These are phyloP conservation scores for Neofusicoccum kwambonambiense DNA, from an alignment of 2,329 filamentous ascomycete genomes.

Conservation along the genomic window DNA sequence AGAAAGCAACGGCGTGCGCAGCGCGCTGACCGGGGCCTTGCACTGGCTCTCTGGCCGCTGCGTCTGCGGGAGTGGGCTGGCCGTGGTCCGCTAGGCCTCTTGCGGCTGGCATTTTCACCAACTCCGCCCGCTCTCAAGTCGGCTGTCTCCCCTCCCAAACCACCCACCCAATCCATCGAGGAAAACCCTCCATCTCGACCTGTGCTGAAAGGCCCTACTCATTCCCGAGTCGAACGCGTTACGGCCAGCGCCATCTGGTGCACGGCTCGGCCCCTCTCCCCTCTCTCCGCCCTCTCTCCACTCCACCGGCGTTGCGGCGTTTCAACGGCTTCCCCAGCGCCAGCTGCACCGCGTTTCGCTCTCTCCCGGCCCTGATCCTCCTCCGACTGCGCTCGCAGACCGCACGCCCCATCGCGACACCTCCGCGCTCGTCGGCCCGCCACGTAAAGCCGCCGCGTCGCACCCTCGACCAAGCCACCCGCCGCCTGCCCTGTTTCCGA, in stretches of 20 bases:
- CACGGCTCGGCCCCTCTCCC: slow-evolving; percentile 35
- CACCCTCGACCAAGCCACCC: background rate
- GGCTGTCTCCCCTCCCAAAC: slow-evolving; percentile 23
- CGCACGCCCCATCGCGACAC: background rate
- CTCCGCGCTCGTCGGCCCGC: background rate
- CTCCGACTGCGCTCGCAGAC: background rate
- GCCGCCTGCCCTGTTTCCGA: background rate
- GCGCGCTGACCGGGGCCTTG: background rate
- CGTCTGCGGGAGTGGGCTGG: background rate
- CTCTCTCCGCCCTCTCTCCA: slow-evolving; percentile 21
- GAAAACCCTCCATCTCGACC: slow-evolving; percentile 27
- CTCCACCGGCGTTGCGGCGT: slow-evolving; percentile 32
- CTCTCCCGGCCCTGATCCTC: background rate
- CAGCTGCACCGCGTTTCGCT: slow-evolving; percentile 6
- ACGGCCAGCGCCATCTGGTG: slow-evolving; percentile 42
- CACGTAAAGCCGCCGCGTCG: background rate
- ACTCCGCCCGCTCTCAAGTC: slow-evolving; percentile 25
- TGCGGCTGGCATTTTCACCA: slow-evolving; percentile 4
- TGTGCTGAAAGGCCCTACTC: slow-evolving; percentile 33
- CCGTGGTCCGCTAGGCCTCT: background rate
- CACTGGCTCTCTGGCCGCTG: background rate
- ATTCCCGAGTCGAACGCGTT: slow-evolving; percentile 37
- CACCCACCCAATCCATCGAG: slow-evolving; percentile 22
- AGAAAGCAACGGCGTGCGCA: background rate
- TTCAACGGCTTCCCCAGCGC: slow-evolving; percentile 29